Base-by-base conservation (phyloP, 495 filamentous ascomycete species). In the Achaetomiella virescens region DNA sequence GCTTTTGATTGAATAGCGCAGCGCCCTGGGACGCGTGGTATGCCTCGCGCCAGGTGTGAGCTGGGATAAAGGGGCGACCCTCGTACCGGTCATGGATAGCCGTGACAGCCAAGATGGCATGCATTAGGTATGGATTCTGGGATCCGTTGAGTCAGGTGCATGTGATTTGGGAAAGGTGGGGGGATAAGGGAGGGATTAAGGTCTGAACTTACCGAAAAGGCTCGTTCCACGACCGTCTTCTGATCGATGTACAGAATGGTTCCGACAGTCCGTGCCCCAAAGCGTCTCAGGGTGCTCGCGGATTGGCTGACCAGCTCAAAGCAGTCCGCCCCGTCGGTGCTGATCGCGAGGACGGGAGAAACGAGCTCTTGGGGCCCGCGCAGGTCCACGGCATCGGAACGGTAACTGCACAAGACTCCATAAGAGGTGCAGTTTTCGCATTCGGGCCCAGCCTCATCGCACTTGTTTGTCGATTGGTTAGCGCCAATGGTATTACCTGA, bases 51-150 rank as follows among this genome's bases (percentile, higher is more conserved):
- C 8, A 22, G 7, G 42, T 45, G 42, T 20, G 14, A 45, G 6
- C 42, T 15, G 42, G 5, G 12, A 45, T 45, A 10, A 14, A 6
- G 14, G 42, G 24, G 17, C 12, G 6, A 45, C 42, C 42, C 42
- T 45, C 21, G 42, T 45, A 45, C 21, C 42, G 42, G 42, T 45
- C 42, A 25, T 45, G 42, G 21, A 45, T 45, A 22, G 42, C 42
- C 4, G 21, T 45, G 42, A 45, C 42, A 15, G 42, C 42, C 42
- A 45, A 22, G 14, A 45, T 45, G 42, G 42, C 42, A 45, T 45
- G 42, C 42, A 45, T 45, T 1, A 45, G 42, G 21, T 45, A 45
- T 14, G 42, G 42, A 27, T 5, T 25, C 42, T 45, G 20, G 20
- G 42, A n/a, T n/a, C n/a, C n/a, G n/a, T n/a, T n/a, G n/a, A n/a